Evolutionary conservation across 805 yeast genomes (phyloP), one percentile per base, ranked within the genome.

Genomic region (Zygosaccharomyces siamensis): DNA sequence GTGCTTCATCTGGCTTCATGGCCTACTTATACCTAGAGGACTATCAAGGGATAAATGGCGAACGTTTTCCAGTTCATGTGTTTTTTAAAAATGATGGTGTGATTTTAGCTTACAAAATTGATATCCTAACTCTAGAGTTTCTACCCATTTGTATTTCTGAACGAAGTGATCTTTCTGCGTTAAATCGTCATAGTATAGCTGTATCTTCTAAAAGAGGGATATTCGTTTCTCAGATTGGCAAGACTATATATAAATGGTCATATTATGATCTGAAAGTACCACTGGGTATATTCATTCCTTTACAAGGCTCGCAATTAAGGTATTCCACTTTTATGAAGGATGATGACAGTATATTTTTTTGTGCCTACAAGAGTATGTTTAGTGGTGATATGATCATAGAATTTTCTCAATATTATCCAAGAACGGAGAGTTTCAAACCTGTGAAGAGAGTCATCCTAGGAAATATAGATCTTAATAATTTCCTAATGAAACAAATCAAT

Each of bases 371-470:
- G 18, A 46, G 39, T 18, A 26, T 10, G 7, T 47, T 41, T 8
- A 45, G 26, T 16, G 51, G 51, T 16, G 43, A 32, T 11, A 7
- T 45, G 4, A 41, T 37, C 26, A 40, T 36, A 16, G 51, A 45
- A 39, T 39, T 16, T 10, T 41, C 45, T 12, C 12, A 21, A 10
- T 18, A 11, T 5, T 40, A 8, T 20, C 14, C 26, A 14, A 5
- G 24, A 2, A 7, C 30, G n/a, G 16, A 16, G 5, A 24, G 11
- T 1, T 47, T 40, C 24, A 20, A 14, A 10, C 23, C 33, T 1
- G 14, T 43, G 3, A 41, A 43, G n/a, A 41, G 49, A 33, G 23
- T n/a, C 30, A 23, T 11, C 16, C 38, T 51, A 28, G 33, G 37
- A 6, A 12, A 38, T 7, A 6, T 33, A 10, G 30, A 38, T 32